phyloP scores from a whole-genome alignment of 2,329 filamentous ascomycete genomes.

The Cordyceps pruinosa region DNA sequence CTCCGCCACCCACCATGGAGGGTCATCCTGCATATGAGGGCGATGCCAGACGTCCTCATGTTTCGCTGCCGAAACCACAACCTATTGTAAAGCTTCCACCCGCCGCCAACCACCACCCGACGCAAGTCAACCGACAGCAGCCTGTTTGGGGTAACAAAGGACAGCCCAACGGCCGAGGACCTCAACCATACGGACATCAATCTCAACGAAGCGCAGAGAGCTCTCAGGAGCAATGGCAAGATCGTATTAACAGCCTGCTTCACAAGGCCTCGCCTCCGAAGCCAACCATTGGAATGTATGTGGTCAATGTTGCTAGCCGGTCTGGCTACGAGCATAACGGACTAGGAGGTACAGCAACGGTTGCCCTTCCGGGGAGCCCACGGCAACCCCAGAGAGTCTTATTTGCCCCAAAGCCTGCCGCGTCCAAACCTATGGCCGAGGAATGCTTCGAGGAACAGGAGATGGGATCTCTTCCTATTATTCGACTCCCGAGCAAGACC shows the following conservation, averaged over 20 bases:
- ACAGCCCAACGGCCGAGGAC: slow-evolving; percentile 11
- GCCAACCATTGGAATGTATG: slow-evolving; percentile 52
- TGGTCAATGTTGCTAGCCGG: slow-evolving; percentile 65
- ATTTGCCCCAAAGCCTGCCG: slow-evolving; percentile 3
- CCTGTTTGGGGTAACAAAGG: slow-evolving; percentile 31
- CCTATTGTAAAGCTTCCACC: slow-evolving; percentile 73
- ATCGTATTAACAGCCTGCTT: slow-evolving; percentile 74
- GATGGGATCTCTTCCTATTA: slow-evolving; percentile 67
- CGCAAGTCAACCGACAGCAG: slow-evolving; percentile 18
- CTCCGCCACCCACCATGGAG: slow-evolving; percentile 63
- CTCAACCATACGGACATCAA: slow-evolving; percentile 3
- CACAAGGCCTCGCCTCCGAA: slow-evolving; percentile 56
- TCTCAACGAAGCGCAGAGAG: slow-evolving; percentile 27
- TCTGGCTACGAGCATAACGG: slow-evolving; percentile 53
- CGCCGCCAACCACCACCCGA: slow-evolving; percentile 33
- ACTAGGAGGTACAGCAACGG: slow-evolving; percentile 51
- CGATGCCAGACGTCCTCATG: slow-evolving; percentile 56
- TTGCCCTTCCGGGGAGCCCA: slow-evolving; percentile 53
- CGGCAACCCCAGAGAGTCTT: not conserved
- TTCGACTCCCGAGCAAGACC: slow-evolving; percentile 57
- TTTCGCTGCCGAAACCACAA: slow-evolving; percentile 61
- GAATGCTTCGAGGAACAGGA: slow-evolving; percentile 77
- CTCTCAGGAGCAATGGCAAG: slow-evolving; percentile 59
- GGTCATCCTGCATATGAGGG: slow-evolving; percentile 68
- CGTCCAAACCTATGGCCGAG: slow-evolving; percentile 64